Percentiles rank a stretch among this genome's conserved stretches.
Conservation (phyloP, 192 early-diverging fungal species). For the Chytriomyces sp. region DNA sequence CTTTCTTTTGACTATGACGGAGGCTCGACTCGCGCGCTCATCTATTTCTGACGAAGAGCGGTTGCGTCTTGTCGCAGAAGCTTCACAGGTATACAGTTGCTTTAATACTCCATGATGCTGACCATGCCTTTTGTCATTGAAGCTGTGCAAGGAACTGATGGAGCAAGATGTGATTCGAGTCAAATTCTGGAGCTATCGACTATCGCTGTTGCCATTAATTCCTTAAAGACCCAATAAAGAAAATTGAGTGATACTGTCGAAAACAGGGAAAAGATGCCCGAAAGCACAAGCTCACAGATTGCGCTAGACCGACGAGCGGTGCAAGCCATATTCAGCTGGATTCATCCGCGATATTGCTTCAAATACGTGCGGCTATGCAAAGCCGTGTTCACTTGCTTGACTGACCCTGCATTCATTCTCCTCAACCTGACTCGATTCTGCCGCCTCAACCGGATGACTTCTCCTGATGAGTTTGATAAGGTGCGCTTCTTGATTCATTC, state of each 20-base stretch:
- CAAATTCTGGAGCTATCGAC: conserved; percentile 30
- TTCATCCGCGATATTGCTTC: neutral
- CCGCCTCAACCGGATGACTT: neutral
- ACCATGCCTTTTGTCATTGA: neutral
- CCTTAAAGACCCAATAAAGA: no score
- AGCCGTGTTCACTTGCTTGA: neutral
- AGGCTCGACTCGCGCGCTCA: neutral
- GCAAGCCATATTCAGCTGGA: conserved; percentile 17
- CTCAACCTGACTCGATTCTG: conserved; percentile 1
- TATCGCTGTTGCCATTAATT: conserved; percentile 1
- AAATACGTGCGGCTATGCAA: neutral
- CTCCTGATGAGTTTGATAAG: conserved; percentile 13
- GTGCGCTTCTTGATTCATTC: no score
- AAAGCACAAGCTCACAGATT: no score
- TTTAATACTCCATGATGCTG: neutral
- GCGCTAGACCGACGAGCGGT: no score
- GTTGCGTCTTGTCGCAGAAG: neutral
- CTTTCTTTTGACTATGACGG: conserved; percentile 21
- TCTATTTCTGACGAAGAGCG: neutral
- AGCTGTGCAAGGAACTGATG: conserved; percentile 27
- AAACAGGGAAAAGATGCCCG: no score
- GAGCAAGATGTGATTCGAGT: conserved; percentile 21
- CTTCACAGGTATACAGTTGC: neutral
- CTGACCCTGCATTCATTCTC: neutral
- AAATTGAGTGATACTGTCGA: no score